Base-by-base conservation (phyloP, 768 basidiomycete genomes). In the Collybiopsis confluens region DNA sequence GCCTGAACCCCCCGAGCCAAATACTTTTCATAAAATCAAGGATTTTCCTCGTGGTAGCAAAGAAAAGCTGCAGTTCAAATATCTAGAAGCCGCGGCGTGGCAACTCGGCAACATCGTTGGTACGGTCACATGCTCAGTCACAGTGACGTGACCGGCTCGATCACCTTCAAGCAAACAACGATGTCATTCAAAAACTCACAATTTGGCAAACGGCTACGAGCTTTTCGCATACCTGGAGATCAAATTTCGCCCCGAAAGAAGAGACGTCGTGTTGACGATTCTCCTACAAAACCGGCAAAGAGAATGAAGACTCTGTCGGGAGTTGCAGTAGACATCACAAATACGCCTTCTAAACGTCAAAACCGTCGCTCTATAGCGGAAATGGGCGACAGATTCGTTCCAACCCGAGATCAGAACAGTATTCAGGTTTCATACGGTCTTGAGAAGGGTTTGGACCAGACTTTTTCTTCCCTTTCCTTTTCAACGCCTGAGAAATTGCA, bases 201-300 rank as follows among this genome's bases (percentile, higher is more conserved):
- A 1, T 91, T 89, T 69, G 88, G 87, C 35, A 91, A 90, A 64
- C 82, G 89, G 11, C 76, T 91, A 15, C 82, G 88, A 36, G 85
- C 85, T 10, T 77, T 82, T 4, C 82, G 85, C 57, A 74, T 78
- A 61, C 82, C 86, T 27, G 64, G 61, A 38, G 83, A 85, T 54
- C 81, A 83, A 49, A 76, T 76, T 24, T 45, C 24, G 8, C 44
- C 44, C 26, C 7, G 18, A 15, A 9, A 27, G 24, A 45, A 45
- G 28, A 21, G 73, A 80, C 38, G 76, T 73, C 36, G 73, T 80
- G 45, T 70, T 75, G 80, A 46, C 73, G 78, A 13, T 73, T 69
- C 76, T 1, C 66, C 70, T 13, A 75, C 77, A 23, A 81, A 80
- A 2, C 80, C 85, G 24, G 24, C 44, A 27, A 72, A 82, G 11